phyloP scores from a whole-genome alignment of 176 grass and related monocot species.

The Elymus sibiricus region DNA sequence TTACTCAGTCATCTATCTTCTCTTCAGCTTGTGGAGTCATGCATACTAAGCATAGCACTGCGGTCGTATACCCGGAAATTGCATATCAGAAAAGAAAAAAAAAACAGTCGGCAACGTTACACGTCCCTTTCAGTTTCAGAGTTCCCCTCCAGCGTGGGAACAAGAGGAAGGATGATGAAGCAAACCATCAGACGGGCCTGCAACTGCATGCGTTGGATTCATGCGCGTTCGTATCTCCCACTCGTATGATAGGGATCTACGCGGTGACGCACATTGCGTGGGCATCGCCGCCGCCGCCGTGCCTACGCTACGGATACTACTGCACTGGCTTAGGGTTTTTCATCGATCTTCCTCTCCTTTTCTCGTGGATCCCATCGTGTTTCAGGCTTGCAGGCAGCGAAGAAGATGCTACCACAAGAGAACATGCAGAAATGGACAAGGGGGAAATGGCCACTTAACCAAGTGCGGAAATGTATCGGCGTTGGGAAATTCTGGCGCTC shows the following conservation, averaged over 20 bases:
- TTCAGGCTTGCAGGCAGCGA: background rate
- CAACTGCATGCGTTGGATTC: background rate
- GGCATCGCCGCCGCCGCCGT: background rate
- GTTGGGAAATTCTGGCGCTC: background rate
- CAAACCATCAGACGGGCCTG: background rate
- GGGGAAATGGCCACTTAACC: background rate
- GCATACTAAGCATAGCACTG: no score
- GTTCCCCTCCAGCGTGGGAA: constrained; percentile 30
- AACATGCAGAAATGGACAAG: background rate
- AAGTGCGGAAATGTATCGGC: background rate
- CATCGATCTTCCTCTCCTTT: background rate
- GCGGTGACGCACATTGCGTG: constrained; percentile 20
- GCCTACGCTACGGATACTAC: background rate
- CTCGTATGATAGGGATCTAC: background rate
- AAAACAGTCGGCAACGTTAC: background rate
- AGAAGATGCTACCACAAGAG: background rate
- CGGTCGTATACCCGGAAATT: background rate
- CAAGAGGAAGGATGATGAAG: constrained; percentile 19
- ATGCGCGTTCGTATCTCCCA: background rate
- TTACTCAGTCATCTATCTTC: background rate
- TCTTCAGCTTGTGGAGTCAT: background rate
- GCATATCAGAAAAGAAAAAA: background rate
- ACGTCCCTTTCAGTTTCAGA: constrained; percentile 18
- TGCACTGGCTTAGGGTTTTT: background rate
- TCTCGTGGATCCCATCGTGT: background rate